These are phyloP conservation scores for Pseudotulostoma volvatum DNA, from an alignment of 495 filamentous ascomycete species.

Conservation along the genomic window DNA sequence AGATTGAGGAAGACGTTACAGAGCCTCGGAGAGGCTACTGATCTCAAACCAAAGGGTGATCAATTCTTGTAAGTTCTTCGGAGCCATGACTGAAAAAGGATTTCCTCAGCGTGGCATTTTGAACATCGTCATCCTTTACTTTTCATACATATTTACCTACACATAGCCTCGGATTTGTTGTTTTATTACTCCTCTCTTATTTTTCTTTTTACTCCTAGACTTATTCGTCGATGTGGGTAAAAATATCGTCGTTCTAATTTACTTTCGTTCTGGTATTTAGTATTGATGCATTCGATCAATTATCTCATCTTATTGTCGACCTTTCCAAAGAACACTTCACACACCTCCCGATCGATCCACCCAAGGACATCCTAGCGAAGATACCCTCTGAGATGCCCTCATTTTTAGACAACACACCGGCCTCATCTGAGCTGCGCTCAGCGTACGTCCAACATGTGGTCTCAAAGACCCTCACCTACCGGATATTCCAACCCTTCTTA, in stretches of 20 bases:
- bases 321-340: slow-evolving; percentile 41
- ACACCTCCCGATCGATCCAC: slow-evolving; percentile 39
- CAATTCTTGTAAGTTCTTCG: slow-evolving; percentile 42
- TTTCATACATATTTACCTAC: background rate
- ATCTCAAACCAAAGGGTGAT: slow-evolving; percentile 43
- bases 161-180: slow-evolving; percentile 2
- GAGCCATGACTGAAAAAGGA: background rate
- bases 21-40: slow-evolving; percentile 41
- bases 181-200: slow-evolving; percentile 6
- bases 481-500: slow-evolving; percentile 50
- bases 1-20: slow-evolving; percentile 40
- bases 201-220: slow-evolving; percentile 6
- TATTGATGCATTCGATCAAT: slow-evolving; percentile 40
- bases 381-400: slow-evolving; percentile 40
- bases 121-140: too few relatives aligned
- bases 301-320: slow-evolving; percentile 40
- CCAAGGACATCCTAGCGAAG: slow-evolving; percentile 33
- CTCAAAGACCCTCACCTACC: slow-evolving; percentile 40
- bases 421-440: slow-evolving; percentile 39
- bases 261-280: slow-evolving; percentile 26
- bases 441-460: slow-evolving; percentile 45
- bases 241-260: slow-evolving; percentile 31
- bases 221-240: slow-evolving; percentile 17
- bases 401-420: slow-evolving; percentile 34
- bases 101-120: too few relatives aligned